Evolutionary conservation across 1,284 basidiomycete genomes (phyloP).

Genomic region (Cutaneotrichosporon sp.): DNA sequence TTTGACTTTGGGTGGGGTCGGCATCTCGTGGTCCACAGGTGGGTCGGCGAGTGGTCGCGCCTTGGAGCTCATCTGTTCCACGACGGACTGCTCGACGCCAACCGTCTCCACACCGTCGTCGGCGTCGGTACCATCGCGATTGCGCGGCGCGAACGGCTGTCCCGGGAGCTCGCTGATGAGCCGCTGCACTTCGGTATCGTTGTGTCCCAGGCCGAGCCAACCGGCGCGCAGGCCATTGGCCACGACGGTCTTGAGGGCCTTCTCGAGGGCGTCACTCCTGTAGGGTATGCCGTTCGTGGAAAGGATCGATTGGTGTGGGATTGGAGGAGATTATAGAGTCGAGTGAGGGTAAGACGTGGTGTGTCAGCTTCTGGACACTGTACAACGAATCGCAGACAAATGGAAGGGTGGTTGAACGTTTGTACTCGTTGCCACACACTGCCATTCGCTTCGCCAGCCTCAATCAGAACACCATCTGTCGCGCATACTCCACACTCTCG

Average conservation of each 20-base stretch:
- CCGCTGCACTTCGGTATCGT: constrained; percentile 33
- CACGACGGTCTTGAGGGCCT: constrained; percentile 67
- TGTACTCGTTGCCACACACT: too few species aligned
- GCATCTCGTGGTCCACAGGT: not conserved
- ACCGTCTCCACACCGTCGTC: not conserved
- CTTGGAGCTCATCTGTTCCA: not conserved
- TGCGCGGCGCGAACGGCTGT: constrained; percentile 22
- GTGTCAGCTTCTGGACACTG: not conserved
- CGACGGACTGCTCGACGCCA: not conserved
- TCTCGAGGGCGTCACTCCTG: constrained; percentile 58
- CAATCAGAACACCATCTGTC: not conserved
- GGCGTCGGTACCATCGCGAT: constrained; percentile 14
- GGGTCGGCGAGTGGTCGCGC: not conserved
- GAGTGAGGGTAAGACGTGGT: not conserved
- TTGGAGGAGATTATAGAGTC: not conserved
- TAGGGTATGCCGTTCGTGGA: too few species aligned
- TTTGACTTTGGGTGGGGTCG: not conserved
- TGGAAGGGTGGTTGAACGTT: too few species aligned
- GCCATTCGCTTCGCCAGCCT: too few species aligned
- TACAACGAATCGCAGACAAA: too few species aligned
- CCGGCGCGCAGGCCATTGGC: constrained; percentile 68
- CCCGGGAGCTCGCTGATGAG: constrained; percentile 25
- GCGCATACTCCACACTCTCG: too few species aligned
- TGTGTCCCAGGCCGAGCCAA: constrained; percentile 54
- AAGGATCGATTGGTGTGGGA: not conserved